Percentiles rank a stretch among this genome's conserved stretches.
Evolutionary conservation across 768 basidiomycete genomes (phyloP).

Genomic region (Tubosaeta brunneosetosa): DNA sequence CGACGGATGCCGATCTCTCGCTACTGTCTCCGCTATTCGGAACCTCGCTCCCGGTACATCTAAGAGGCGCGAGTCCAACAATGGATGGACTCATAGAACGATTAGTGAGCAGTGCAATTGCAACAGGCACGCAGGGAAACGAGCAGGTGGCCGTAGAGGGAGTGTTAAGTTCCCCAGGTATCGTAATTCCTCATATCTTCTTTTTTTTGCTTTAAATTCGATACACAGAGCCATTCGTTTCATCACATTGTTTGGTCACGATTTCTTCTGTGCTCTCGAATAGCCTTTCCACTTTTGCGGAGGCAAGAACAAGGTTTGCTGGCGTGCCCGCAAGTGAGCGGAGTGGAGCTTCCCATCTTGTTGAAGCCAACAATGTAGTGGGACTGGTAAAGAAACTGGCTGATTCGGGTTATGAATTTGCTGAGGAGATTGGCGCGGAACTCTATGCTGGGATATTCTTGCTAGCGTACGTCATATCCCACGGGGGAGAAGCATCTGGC

Average conservation of each 20-base stretch:
- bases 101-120: conserved; percentile 9
- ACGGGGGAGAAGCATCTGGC: conserved; percentile 4
- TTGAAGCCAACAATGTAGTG: conserved; percentile 3
- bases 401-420: conserved; percentile 18
- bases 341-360: background rate
- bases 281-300: conserved; percentile 10
- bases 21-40: conserved; percentile 41
- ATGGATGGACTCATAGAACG: conserved; percentile 41
- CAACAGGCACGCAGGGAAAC: background rate
- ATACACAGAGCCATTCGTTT: conserved; percentile 19
- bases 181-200: background rate
- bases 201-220: background rate
- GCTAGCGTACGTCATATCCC: conserved; percentile 18
- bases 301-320: conserved; percentile 10
- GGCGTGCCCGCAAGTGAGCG: conserved; percentile 4
- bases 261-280: conserved; percentile 17
- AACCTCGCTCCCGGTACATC: conserved; percentile 38
- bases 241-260: conserved; percentile 12
- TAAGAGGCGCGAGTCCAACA: conserved; percentile 41
- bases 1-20: conserved; percentile 29
- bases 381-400: conserved; percentile 12
- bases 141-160: conserved; percentile 1
- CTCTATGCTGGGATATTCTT: conserved; percentile 21
- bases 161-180: conserved; percentile 21
- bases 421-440: conserved; percentile 16